Evolutionary conservation across 164 flowering plant species (phyloP), one percentile per base, ranked within the genome.

Genomic region (Tetracentron sinense): DNA sequence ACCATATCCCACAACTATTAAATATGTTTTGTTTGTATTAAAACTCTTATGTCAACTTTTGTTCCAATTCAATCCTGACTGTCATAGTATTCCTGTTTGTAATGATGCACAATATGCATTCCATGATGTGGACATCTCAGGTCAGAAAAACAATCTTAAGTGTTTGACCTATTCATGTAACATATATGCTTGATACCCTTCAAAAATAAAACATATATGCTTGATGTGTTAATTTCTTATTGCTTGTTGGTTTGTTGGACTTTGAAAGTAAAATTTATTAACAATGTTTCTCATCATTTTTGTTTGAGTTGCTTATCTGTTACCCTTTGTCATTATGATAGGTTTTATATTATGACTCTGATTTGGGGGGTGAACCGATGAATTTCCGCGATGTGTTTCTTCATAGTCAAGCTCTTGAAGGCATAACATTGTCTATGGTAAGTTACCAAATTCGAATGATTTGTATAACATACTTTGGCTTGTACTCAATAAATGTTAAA

Each of bases 321-420:
- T 30, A 1, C 54, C 44, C 8, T 48, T 33, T 25, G 57, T 38
- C 14, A 10, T 38, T 38, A 10, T 38, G 44, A 31, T 73, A 90
- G 98, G 85, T 76, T 67, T 72, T 82, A 64, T 90, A 85, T 69
- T 76, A 78, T 71, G 97, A 93, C 58, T 66, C 83, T 71, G 89
- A 82, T 33, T 29, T 72, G 42, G 88, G 76, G 10, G 78, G 81
- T 35, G 86, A 80, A 65, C 92, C 86, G 16, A 69, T 82, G 90
- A 83, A 79, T 72, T 93, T 90, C 48, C 79, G 75, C 11, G 90
- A 90, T 44, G 94, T 85, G n/a, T 93, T 93, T 77, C 96, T 93
- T 60, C 69, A 72, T 26, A 90, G 98, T 73, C 88, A 84, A 76
- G 97, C 98, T 68, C 92, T 93, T 50, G 97, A 93, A 81, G 97